Evolutionary conservation across 352 stramenopile species (phyloP).

Genomic region (Phytophthora crassamura): DNA sequence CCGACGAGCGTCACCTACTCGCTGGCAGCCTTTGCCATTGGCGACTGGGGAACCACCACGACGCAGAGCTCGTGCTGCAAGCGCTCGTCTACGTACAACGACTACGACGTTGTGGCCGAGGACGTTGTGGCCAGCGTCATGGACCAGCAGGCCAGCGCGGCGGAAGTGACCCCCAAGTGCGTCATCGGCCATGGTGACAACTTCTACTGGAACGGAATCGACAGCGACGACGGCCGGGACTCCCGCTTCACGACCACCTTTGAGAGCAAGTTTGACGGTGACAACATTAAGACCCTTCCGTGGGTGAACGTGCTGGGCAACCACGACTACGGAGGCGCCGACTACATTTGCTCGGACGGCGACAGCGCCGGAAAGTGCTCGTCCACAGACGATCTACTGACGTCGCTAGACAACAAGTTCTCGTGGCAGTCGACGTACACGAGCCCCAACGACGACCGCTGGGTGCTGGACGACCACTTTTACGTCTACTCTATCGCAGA

Average conservation of each 20-base stretch:
- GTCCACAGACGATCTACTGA: conserved; percentile 27
- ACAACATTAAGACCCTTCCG: conserved; percentile 50
- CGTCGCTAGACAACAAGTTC: conserved; percentile 49
- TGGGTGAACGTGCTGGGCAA: conserved; percentile 75
- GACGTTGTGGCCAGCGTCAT: conserved; percentile 64
- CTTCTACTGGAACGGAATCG: conserved; percentile 70
- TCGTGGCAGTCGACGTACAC: conserved; percentile 52
- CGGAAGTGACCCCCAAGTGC: conserved; percentile 52
- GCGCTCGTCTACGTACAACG: conserved; percentile 50
- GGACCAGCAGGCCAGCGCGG: conserved; percentile 49
- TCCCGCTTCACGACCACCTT: conserved; percentile 63
- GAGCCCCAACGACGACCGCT: conserved; percentile 58
- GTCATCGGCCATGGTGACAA: conserved; percentile 71
- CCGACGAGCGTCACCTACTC: conserved; percentile 44
- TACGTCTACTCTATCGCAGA: conserved; percentile 52
- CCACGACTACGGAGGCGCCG: conserved; percentile 67
- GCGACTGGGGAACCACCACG: conserved; percentile 73
- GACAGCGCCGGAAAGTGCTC: conserved; percentile 33
- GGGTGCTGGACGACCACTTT: conserved; percentile 57
- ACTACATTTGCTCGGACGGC: conserved; percentile 54
- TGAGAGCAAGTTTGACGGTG: conserved; percentile 57
- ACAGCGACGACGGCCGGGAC: conserved; percentile 40
- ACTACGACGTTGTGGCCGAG: conserved; percentile 67
- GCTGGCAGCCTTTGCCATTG: conserved; percentile 65
- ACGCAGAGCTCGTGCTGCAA: conserved; percentile 70